Evolutionary conservation across 2,329 filamentous ascomycete genomes (phyloP).

Genomic region (Colletotrichum lindemuthianum): DNA sequence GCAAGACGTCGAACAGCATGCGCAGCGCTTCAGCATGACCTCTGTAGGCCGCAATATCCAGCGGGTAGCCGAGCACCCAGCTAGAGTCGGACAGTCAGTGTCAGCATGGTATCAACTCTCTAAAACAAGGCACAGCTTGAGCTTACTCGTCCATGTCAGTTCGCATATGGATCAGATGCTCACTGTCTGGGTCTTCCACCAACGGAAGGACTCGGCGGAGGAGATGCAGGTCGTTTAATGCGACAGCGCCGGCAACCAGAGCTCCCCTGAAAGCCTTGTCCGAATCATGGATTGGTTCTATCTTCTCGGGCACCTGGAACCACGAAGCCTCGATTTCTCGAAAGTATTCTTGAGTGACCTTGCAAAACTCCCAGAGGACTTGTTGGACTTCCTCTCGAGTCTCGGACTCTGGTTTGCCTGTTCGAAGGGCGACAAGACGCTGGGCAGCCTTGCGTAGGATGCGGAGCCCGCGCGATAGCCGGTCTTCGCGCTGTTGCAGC

Average conservation of each 20-base stretch:
- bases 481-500: conserved; percentile 5
- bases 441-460: conserved; percentile 3
- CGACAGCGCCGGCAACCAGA: conserved; percentile 1
- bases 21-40: conserved; percentile 8
- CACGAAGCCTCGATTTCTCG: neutral
- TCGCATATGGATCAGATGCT: conserved; percentile 3
- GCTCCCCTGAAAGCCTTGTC: conserved; percentile 1
- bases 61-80: neutral
- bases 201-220: neutral
- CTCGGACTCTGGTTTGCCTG: neutral
- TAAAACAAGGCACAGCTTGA: neutral
- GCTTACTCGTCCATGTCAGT: neutral
- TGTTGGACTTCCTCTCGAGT: conserved; percentile 1
- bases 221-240: conserved; percentile 1
- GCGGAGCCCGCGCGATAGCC: conserved; percentile 3
- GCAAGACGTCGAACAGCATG: conserved; percentile 5
- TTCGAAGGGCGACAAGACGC: conserved; percentile 1
- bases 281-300: neutral
- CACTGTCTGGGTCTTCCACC: conserved; percentile 1
- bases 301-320: neutral
- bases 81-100: neutral
- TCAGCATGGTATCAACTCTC: neutral
- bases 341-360: conserved; percentile 6
- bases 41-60: conserved; percentile 5
- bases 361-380: conserved; percentile 9